Evolutionary conservation across 768 basidiomycete species (phyloP), one percentile per base, ranked within the genome.

Genomic region (Lentinus tigrinus): DNA sequence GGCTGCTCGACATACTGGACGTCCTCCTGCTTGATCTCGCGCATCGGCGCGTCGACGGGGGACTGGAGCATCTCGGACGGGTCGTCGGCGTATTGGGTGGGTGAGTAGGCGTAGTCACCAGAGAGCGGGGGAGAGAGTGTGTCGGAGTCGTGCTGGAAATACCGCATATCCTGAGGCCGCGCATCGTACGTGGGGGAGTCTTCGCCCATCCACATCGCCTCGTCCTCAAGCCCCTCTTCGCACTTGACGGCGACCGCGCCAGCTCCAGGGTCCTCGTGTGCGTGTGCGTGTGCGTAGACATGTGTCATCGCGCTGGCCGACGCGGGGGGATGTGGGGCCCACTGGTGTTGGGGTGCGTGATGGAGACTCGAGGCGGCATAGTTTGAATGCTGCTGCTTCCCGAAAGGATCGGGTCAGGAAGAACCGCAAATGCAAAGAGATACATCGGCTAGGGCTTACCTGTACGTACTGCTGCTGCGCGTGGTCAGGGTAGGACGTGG

Each of bases 361-460:
- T 46, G 43, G 21, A 23, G 43, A 23, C 23, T 16, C 23, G 38
- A n/a, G n/a, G n/a, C n/a, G 27, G 43, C 42, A 46, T 26, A 24
- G 17, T 11, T 14, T 31, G 39, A 7, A 40, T 40, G 52, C 57
- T 58, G 47, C 44, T 40, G 52, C 57, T 58, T 47, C 44, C 58
- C 52, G 58, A 42, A 40, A 59, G 49, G 24, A 53, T 47, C 57
- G 58, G 58, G 52, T 54, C 19, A 59, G 52, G 14, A 23, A 34
- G 46, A 42, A n/a, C n/a, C n/a, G n/a, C n/a, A n/a, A n/a, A n/a
- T n/a, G n/a, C n/a, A 38, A 31, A 16, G 26, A 16, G 24, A 43
- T 17, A 47, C 23, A 43, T 31, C 40, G 23, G 34, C 14, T 48
- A n/a, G 52, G 17, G 21, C 36, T 51, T 43, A 36, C 27, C 5